Evolutionary conservation across 2,329 filamentous ascomycete genomes (phyloP).

Genomic region (Pleoardoris graminearum): DNA sequence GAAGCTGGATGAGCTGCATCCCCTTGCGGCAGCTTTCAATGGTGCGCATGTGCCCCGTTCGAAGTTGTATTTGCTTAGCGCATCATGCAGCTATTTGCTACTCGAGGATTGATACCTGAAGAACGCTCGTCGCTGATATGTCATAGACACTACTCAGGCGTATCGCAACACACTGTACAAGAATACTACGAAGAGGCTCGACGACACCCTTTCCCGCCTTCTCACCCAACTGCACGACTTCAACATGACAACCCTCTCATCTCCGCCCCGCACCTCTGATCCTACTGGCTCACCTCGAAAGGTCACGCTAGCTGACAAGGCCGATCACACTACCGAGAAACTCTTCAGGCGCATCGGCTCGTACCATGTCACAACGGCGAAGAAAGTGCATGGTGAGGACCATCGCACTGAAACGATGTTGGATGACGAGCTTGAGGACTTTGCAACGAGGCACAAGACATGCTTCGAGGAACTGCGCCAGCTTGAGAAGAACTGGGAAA

Average conservation of each 20-base stretch:
- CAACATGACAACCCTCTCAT: conserved; percentile 8
- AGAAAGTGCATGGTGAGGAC: conserved; percentile 16
- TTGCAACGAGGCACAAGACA: conserved; percentile 22
- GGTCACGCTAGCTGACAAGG: conserved; percentile 22
- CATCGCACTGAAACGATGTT: conserved; percentile 19
- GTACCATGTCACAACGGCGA: conserved; percentile 18
- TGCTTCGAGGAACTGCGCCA: conserved; percentile 23
- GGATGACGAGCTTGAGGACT: conserved; percentile 24
- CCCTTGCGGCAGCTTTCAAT: conserved; percentile 34
- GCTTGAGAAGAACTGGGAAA: conserved; percentile 34
- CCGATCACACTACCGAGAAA: conserved; percentile 21
- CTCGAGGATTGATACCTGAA: not conserved
- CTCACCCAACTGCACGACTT: conserved; percentile 14
- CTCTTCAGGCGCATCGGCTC: conserved; percentile 26
- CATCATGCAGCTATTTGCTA: not conserved
- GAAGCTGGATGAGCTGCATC: conserved; percentile 21
- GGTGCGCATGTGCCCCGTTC: conserved; percentile 17
- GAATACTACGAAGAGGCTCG: conserved; percentile 22
- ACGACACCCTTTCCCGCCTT: conserved; percentile 23
- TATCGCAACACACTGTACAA: conserved; percentile 33
- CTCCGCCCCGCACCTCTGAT: conserved; percentile 8
- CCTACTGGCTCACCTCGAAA: conserved; percentile 15
- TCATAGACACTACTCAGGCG: conserved; percentile 28
- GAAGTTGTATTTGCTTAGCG: not conserved
- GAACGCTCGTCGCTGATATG: conserved; percentile 10